Base-by-base conservation (phyloP, 805 yeast genomes). In the Wickerhamiella vanderwaltii region DNA sequence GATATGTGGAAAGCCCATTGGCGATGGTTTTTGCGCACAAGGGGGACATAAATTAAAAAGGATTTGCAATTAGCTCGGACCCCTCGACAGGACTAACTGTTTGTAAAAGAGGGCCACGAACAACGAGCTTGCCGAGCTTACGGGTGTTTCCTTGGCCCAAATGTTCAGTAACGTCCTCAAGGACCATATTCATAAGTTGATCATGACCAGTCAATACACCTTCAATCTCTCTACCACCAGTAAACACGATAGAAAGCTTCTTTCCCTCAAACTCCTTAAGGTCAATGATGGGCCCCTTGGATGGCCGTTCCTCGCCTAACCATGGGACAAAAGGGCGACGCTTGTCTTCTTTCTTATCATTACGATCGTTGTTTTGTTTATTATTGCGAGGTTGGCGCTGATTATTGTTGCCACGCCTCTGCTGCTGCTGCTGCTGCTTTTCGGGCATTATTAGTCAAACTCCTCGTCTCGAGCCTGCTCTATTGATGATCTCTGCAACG, bases 161-260 rank as follows among this genome's bases (percentile, higher is more conserved):
- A 1, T 33, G 26, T 59, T 91, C 96, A 18, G 60, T 54, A 2
- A 77, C 78, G 39, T 75, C 73, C 30, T 74, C 79, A 35, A 76
- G 62, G 11, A 76, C 79, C 31, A 76, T 66, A 56, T 91, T 91
- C 95, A 88, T 85, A 55, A 85, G 80, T 59, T 87, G 95, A 60
- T 91, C 99, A 60, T 82, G 86, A 25, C 97, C 96, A 51, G 82
- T 84, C 51, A 88, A 70, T 1, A 66, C 64, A 26, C 98, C 98
- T 13, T 68, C 67, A n/a, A 81, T 75, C 51, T 77, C 77, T 55
- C 96, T 74, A 5, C 95, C 95, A 9, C 94, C 94, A 50, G 77
- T 71, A 56, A 91, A 75, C 52, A 81, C 78, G 41, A 87, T 88
- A 52, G 78, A 71, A 30, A 88, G 75, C 50, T 68, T 60, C 51